Percentiles rank a stretch among this genome's conserved stretches.
Evolutionary conservation across 2,329 filamentous ascomycete species (phyloP).

Genomic region (Penicillium sp.): DNA sequence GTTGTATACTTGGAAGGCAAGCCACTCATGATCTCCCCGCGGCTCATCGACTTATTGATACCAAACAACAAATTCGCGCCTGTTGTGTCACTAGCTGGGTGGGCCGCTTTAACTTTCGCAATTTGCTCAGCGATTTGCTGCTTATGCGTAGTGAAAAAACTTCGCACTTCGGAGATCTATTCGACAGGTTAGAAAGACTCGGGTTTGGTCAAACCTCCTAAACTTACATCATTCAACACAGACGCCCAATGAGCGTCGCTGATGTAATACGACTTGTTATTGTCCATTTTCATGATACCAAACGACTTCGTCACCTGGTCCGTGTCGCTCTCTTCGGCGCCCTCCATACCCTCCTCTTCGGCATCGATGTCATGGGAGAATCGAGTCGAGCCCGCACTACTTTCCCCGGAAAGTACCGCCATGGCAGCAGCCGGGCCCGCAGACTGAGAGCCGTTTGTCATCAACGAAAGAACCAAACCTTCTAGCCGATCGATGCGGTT

Average conservation of each 20-base stretch:
- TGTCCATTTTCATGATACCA: slow-evolving; percentile 80
- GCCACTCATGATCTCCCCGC: slow-evolving; percentile 73
- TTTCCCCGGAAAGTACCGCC: slow-evolving; percentile 53
- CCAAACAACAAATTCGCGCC: slow-evolving; percentile 80
- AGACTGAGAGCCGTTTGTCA: slow-evolving; percentile 78
- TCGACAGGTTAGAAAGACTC: background rate
- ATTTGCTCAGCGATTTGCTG: slow-evolving; percentile 84
- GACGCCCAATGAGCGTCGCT: slow-evolving; percentile 83
- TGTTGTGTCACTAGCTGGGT: slow-evolving; percentile 53
- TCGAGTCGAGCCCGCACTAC: slow-evolving; percentile 40
- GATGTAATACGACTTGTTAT: slow-evolving; percentile 74
- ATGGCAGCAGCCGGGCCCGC: slow-evolving; percentile 60
- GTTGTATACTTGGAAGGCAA: slow-evolving; percentile 79
- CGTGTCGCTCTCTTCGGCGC: slow-evolving; percentile 64
- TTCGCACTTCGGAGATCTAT: slow-evolving; percentile 86
- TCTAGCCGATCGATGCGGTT: slow-evolving; percentile 95
- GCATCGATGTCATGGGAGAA: slow-evolving; percentile 41
- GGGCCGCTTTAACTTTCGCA: slow-evolving; percentile 70
- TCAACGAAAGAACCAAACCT: slow-evolving; percentile 84
- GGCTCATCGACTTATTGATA: slow-evolving; percentile 65
- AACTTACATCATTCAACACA: slow-evolving; percentile 65
- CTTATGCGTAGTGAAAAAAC: slow-evolving; percentile 81
- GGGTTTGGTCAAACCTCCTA: background rate
- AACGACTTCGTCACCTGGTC: slow-evolving; percentile 71
- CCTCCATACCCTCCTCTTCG: slow-evolving; percentile 59